Conservation (phyloP, 164 flowering plant species). For the Cinnamomum chago region DNA sequence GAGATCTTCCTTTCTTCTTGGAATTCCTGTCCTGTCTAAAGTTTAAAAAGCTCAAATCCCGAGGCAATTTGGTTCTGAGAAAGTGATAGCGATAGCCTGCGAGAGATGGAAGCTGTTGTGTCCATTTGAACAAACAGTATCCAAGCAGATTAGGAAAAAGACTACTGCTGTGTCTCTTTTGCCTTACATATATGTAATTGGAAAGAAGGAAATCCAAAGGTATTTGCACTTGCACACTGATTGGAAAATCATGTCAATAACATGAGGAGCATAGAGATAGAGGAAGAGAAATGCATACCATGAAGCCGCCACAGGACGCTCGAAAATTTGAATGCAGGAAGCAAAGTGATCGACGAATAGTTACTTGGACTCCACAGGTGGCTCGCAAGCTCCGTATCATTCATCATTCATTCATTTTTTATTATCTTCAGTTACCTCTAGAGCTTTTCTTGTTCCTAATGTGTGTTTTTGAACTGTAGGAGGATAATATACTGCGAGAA, state of each 20-base stretch:
- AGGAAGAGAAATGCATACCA: conserved; percentile 18
- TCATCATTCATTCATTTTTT: neutral
- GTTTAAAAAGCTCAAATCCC: conserved; percentile 21
- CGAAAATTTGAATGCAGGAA: conserved; percentile 25
- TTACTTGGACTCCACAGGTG: conserved; percentile 88
- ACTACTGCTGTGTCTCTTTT: neutral
- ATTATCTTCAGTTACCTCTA: neutral
- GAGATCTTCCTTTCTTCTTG: neutral
- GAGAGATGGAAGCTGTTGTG: neutral
- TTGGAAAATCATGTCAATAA: conserved; percentile 25
- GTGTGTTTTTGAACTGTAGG: conserved; percentile 43
- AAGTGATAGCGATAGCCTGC: conserved; percentile 6
- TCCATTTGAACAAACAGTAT: conserved; percentile 32
- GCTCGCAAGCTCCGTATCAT: neutral
- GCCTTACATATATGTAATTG: neutral
- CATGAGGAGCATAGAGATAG: conserved; percentile 20
- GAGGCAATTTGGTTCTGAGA: conserved; percentile 4
- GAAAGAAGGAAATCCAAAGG: conserved; percentile 17
- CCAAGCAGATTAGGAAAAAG: neutral
- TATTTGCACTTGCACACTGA: conserved; percentile 34
- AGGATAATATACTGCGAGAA: conserved; percentile 83
- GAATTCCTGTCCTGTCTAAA: conserved; percentile 4
- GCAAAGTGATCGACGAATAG: conserved; percentile 81
- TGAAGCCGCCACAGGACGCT: conserved; percentile 25
- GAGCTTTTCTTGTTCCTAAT: neutral